phyloP scores from a whole-genome alignment of 805 yeast species.

The Saccharomycopsis sp. region DNA sequence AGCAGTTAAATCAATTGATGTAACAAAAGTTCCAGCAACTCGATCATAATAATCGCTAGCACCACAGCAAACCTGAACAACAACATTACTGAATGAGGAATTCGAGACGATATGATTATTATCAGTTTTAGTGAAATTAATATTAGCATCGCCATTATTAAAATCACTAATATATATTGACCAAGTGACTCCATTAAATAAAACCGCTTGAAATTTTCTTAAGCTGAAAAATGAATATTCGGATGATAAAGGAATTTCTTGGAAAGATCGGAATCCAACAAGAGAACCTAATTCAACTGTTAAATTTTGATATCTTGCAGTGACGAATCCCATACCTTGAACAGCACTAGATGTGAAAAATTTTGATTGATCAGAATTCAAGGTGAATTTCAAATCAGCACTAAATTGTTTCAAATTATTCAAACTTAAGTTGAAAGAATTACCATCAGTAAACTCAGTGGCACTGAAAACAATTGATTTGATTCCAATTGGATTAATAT shows the following conservation, averaged over 20 bases:
- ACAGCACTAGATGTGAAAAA: constrained; percentile 29
- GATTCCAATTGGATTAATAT: constrained; percentile 52
- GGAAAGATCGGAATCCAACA: constrained; percentile 38
- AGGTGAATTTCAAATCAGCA: constrained; percentile 38
- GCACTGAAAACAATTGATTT: constrained; percentile 47
- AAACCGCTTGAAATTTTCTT: constrained; percentile 43
- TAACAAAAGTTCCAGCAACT: constrained; percentile 64
- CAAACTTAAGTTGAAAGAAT: constrained; percentile 36
- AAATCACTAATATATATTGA: constrained; percentile 39
- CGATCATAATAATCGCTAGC: constrained; percentile 45
- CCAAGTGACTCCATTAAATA: constrained; percentile 50
- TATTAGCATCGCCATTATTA: constrained; percentile 23
- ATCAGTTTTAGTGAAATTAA: constrained; percentile 30
- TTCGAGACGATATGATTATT: constrained; percentile 32
- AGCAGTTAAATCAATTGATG: constrained; percentile 42
- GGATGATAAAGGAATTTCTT: constrained; percentile 28
- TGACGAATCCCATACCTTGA: constrained; percentile 54
- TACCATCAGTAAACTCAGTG: constrained; percentile 30
- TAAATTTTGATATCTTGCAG: constrained; percentile 41
- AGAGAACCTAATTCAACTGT: constrained; percentile 40
- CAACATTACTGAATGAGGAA: constrained; percentile 43
- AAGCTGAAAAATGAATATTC: constrained; percentile 33
- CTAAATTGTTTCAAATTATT: constrained; percentile 34
- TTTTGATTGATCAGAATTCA: constrained; percentile 31
- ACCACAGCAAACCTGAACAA: constrained; percentile 42